Percentiles rank a stretch among this genome's conserved stretches.
These are phyloP conservation scores for Capsicum pubescens DNA, from an alignment of 257 asterid species.

Conservation along the genomic window DNA sequence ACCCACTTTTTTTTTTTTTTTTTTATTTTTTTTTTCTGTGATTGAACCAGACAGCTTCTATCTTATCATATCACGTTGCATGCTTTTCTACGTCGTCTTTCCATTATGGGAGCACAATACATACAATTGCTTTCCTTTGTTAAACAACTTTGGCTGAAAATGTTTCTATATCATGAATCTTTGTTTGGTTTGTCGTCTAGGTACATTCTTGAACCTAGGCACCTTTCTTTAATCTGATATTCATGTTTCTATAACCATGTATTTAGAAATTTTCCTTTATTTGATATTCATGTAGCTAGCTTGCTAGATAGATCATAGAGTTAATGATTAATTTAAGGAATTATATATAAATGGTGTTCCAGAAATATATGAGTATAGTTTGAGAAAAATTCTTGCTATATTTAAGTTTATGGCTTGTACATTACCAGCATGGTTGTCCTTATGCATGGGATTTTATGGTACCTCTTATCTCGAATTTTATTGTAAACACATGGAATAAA, in stretches of 20 bases:
- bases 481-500: not conserved
- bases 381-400: not conserved
- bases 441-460: not conserved
- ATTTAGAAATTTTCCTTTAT: not conserved
- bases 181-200: conserved; percentile 39
- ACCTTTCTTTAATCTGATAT: conserved; percentile 23
- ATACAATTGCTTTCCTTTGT: not conserved
- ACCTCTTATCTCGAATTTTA: not conserved
- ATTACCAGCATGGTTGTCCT: not conserved
- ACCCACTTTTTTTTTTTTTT: not conserved
- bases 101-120: not conserved
- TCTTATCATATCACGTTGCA: conserved; percentile 15
- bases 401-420: not conserved
- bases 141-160: conserved; percentile 21
- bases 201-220: conserved; percentile 38
- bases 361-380: not conserved
- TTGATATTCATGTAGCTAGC: not conserved
- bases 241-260: no score
- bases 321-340: not conserved
- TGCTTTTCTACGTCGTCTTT: conserved; percentile 1
- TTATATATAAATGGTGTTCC: not conserved
- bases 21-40: not conserved
- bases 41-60: conserved; percentile 6
- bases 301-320: conserved; percentile 7
- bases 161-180: conserved; percentile 35